Evolutionary conservation across 768 basidiomycete species (phyloP).

Genomic region (Nidularia sp.): DNA sequence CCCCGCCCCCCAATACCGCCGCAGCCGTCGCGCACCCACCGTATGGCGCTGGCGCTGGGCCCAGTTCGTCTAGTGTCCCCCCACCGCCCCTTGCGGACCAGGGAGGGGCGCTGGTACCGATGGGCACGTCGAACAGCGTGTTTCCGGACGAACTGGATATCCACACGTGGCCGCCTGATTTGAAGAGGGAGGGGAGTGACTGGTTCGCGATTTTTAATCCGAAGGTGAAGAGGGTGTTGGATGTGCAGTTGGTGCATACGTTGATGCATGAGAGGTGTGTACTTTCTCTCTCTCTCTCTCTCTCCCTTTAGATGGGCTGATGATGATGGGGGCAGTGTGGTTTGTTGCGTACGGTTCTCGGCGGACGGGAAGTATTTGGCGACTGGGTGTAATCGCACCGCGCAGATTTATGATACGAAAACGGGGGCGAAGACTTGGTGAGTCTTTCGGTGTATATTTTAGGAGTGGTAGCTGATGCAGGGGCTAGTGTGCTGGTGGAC

Average conservation of each 20-base stretch:
- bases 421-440: constrained; percentile 84
- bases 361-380: constrained; percentile 90
- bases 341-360: constrained; percentile 92
- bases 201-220: constrained; percentile 91
- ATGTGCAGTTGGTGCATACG: constrained; percentile 79
- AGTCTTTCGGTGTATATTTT: constrained; percentile 13
- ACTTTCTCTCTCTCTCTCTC: not conserved
- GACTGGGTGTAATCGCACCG: constrained; percentile 93
- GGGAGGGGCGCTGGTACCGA: constrained; percentile 10
- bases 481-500: constrained; percentile 21
- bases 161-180: constrained; percentile 41
- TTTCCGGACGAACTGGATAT: constrained; percentile 45
- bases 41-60: not conserved
- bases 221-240: constrained; percentile 71
- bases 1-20: constrained; percentile 7
- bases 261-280: constrained; percentile 86
- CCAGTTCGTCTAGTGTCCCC: constrained; percentile 4
- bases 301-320: not conserved
- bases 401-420: constrained; percentile 92
- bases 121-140: constrained; percentile 12
- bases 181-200: constrained; percentile 73
- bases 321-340: constrained; percentile 28
- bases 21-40: not conserved
- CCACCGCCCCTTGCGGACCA: constrained; percentile 8
- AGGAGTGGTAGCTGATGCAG: not conserved